Conservation (phyloP, 768 basidiomycete species). For the Pluteus cervinus region DNA sequence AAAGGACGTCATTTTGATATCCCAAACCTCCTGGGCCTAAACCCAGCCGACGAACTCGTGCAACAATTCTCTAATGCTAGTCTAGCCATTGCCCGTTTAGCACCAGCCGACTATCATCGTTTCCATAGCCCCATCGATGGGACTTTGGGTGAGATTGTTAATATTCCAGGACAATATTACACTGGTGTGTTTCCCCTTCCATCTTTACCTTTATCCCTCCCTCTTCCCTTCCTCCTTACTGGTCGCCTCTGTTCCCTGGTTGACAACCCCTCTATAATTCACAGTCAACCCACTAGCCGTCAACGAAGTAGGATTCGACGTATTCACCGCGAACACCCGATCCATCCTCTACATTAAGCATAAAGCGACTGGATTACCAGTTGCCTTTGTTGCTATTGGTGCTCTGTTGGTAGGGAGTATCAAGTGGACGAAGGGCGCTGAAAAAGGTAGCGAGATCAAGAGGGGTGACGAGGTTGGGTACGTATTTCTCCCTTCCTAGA, state of each 20-base stretch:
- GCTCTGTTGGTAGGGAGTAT: slow-evolving; percentile 80
- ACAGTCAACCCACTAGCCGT: slow-evolving; percentile 75
- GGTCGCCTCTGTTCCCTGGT: too few relatives aligned
- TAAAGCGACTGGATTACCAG: slow-evolving; percentile 31
- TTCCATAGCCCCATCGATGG: slow-evolving; percentile 70
- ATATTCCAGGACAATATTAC: slow-evolving; percentile 55
- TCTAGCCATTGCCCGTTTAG: slow-evolving; percentile 68
- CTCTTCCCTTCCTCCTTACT: too few relatives aligned
- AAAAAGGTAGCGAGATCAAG: slow-evolving; percentile 37
- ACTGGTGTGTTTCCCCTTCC: slow-evolving; percentile 37
- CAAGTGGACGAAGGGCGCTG: slow-evolving; percentile 49
- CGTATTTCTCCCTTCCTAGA: slow-evolving; percentile 2
- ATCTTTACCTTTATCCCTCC: too few relatives aligned
- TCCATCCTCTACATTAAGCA: slow-evolving; percentile 51
- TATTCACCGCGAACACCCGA: slow-evolving; percentile 60
- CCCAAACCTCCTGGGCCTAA: slow-evolving; percentile 46
- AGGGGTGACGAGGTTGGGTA: slow-evolving; percentile 62
- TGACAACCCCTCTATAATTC: too few relatives aligned
- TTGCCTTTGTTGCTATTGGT: slow-evolving; percentile 73
- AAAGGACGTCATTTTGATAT: slow-evolving; percentile 72
- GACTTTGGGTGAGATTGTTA: slow-evolving; percentile 33
- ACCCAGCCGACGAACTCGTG: slow-evolving; percentile 34
- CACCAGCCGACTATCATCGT: slow-evolving; percentile 78
- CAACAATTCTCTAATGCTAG: slow-evolving; percentile 36
- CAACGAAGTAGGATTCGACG: slow-evolving; percentile 58